Evolutionary conservation across 441 rosid species (phyloP).

Genomic region (Hura crepitans): DNA sequence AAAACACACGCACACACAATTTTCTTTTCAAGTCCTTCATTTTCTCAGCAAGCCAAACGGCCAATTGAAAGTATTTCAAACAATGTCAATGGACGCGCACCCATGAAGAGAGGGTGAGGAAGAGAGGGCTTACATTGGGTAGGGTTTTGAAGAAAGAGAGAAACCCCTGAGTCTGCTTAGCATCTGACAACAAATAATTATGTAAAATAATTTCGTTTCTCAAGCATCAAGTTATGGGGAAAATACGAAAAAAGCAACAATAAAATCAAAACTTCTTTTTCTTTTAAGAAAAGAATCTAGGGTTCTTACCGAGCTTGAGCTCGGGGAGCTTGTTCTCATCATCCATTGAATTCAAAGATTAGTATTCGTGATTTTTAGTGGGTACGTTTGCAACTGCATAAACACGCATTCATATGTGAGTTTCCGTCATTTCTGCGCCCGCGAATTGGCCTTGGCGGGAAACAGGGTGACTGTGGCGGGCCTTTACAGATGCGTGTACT

Average conservation of each 20-base stretch:
- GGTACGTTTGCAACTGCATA: background rate
- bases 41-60: background rate
- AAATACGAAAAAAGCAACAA: background rate
- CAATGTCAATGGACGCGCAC: background rate
- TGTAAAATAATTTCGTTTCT: conserved; percentile 3
- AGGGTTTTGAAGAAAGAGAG: conserved; percentile 92
- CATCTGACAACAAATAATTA: conserved; percentile 41
- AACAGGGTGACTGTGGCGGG: conserved; percentile 41
- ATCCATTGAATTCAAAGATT: conserved; percentile 41
- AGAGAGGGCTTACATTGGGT: conserved; percentile 50
- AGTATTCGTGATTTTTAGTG: background rate
- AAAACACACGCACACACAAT: background rate
- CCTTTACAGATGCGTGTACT: conserved; percentile 36
- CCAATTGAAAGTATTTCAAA: background rate
- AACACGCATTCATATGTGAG: background rate
- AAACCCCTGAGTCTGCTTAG: conserved; percentile 96
- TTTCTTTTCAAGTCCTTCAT: background rate
- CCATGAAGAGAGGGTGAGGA: conserved; percentile 2
- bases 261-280: background rate
- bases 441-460: conserved; percentile 55
- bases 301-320: conserved; percentile 75
- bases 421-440: background rate
- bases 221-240: conserved; percentile 12
- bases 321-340: conserved; percentile 75
- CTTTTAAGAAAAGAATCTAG: conserved; percentile 22